Base-by-base conservation (phyloP, 2,329 filamentous ascomycete species). In the Beauveria sp. region DNA sequence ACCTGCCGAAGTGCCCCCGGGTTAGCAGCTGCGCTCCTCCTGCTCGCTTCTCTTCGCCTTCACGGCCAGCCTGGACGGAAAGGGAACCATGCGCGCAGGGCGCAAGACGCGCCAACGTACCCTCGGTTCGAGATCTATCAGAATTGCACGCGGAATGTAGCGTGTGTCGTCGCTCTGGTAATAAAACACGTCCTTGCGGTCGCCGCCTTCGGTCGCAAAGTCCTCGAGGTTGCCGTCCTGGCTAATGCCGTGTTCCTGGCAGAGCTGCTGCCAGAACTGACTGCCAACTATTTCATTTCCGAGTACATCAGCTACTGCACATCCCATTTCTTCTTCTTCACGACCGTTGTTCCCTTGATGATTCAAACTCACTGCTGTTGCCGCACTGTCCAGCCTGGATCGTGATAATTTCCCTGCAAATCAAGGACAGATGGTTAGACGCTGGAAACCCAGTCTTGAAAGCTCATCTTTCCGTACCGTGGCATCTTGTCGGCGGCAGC, bases 241-340 rank as follows among this genome's bases (percentile, higher is more conserved):
- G 70, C 89, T 96, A 78, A 99, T 99, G 64, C 96, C 94, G 73
- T 99, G 94, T 77, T 99, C 94, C 73, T 93, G 89, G 76, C 94
- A 99, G 63, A 97, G 85, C 77, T 97, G 94, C 75, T 97, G 93
- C 94, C 94, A 99, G 78, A 99, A 99, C 73, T 97, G 91, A 71
- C 91, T 93, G 63, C 94, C 94, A 74, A 97, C 92, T 96, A 66
- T 64, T 85, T 85, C 12, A 5, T 14, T 37, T 5, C 79, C 74
- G 92, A 52, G 28, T 37, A 10, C 34, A 37, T 37, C 34, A 37
- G 34, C 34, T 37, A 12, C 12, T 14, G 12, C 34, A 37, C 34
- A 16, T 46, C n/a, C 22, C 22, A 24, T 55, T 28, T 3, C 5
- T 37, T 14, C 34, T 37, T 37, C 34, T 14, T 37, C 12, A 37